Percentiles rank a stretch among this genome's conserved stretches.
Evolutionary conservation across 805 yeast species (phyloP).

Genomic region (Torulaspora gathmanii): DNA sequence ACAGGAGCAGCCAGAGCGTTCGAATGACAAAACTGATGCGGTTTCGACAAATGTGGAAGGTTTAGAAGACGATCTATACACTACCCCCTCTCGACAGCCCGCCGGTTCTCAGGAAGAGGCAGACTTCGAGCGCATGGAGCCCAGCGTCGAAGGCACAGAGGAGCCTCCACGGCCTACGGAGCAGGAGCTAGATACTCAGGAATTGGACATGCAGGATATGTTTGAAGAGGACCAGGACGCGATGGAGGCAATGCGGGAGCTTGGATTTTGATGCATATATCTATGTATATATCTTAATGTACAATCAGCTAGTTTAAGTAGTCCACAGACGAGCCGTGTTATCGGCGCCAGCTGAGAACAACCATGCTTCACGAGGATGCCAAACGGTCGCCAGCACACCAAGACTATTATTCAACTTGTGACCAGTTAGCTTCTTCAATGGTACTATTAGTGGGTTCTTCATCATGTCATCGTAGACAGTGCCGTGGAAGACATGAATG

Average conservation of each 20-base stretch:
- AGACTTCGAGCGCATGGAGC: neutral
- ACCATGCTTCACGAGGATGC: conserved; percentile 99
- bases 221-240: conserved; percentile 27
- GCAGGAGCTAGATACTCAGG: conserved; percentile 1
- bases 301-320: conserved; percentile 41
- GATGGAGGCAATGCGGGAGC: conserved; percentile 25
- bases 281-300: conserved; percentile 4
- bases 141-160: neutral
- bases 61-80: neutral
- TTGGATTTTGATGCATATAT: conserved; percentile 14
- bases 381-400: conserved; percentile 86
- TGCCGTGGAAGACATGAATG: conserved; percentile 92
- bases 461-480: conserved; percentile 85
- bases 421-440: conserved; percentile 88
- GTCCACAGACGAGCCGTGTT: conserved; percentile 96
- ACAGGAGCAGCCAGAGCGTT: neutral
- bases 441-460: conserved; percentile 95
- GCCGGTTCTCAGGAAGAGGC: no score
- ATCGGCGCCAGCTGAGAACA: conserved; percentile 96
- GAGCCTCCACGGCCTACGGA: neutral
- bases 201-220: conserved; percentile 12
- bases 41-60: neutral
- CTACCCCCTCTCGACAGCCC: neutral
- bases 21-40: neutral
- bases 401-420: conserved; percentile 67